Percentiles rank a stretch among this genome's conserved stretches.
phyloP scores from a whole-genome alignment of 306 rosid species.

The Arachis hypogaea region DNA sequence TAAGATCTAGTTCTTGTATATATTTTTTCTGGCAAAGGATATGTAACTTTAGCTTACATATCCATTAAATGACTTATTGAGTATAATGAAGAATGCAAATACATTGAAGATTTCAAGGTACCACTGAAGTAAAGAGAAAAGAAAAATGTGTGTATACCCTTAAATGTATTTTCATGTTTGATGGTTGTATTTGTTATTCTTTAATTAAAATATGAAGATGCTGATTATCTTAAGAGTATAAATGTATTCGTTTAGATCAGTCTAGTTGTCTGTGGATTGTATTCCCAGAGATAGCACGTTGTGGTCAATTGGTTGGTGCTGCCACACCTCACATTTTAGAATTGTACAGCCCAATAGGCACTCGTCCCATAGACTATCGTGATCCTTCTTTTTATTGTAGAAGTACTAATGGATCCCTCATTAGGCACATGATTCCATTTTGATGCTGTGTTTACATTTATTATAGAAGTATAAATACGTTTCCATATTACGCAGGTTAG shows the following conservation, averaged over 20 bases:
- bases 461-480: too few species aligned
- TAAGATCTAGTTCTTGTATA: background rate
- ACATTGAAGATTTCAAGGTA: constrained; percentile 5
- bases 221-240: background rate
- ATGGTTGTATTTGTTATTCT: background rate
- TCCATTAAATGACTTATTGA: constrained; percentile 8
- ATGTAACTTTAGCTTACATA: background rate
- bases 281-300: background rate
- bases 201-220: background rate
- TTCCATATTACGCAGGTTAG: too few species aligned
- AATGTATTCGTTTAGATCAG: background rate
- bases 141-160: background rate
- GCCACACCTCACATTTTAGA: background rate
- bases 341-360: background rate
- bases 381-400: constrained; percentile 7
- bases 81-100: constrained; percentile 6
- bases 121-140: constrained; percentile 22
- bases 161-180: background rate
- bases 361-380: background rate
- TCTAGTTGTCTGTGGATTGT: constrained; percentile 12
- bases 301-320: constrained; percentile 12
- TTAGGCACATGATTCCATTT: constrained; percentile 19
- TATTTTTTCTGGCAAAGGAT: background rate
- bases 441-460: background rate
- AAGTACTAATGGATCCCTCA: background rate